Conservation (phyloP, 371 early-diverging fungal genomes). For the Mortierella sp. region DNA sequence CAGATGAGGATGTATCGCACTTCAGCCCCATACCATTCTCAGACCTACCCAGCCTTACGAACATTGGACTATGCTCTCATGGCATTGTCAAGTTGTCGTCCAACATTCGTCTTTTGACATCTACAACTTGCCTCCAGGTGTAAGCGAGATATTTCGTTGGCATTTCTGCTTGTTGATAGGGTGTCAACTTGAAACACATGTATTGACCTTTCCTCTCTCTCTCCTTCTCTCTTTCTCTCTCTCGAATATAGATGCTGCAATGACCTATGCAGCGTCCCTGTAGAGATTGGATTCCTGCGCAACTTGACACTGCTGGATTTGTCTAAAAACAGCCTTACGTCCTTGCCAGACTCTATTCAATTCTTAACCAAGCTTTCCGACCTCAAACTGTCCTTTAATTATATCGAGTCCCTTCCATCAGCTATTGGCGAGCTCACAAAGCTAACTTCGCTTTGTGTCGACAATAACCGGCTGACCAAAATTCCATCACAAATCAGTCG, state of each 20-base stretch:
- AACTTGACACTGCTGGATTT: conserved; percentile 76
- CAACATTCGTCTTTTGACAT: conserved; percentile 44
- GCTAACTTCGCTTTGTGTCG: conserved; percentile 68
- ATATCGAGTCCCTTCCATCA: conserved; percentile 69
- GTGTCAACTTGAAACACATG: neutral
- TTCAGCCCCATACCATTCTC: conserved; percentile 44
- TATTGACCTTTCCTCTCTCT: neutral
- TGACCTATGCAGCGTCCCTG: conserved; percentile 62
- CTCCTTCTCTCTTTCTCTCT: neutral
- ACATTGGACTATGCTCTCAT: conserved; percentile 43
- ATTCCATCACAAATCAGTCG: conserved; percentile 73
- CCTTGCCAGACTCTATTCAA: conserved; percentile 80
- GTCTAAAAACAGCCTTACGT: conserved; percentile 72
- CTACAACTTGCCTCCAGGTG: conserved; percentile 40
- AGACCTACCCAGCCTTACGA: conserved; percentile 40
- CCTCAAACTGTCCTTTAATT: conserved; percentile 75
- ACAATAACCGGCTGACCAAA: conserved; percentile 63
- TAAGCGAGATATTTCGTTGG: conserved; percentile 4
- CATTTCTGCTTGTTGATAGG: neutral
- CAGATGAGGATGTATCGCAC: conserved; percentile 40
- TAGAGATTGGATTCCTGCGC: conserved; percentile 71
- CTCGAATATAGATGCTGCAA: conserved; percentile 56
- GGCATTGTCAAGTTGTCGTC: conserved; percentile 42
- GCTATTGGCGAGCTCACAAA: conserved; percentile 70
- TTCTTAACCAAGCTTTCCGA: conserved; percentile 75